These are phyloP conservation scores for Elsinoe perseae DNA, from an alignment of 2,329 filamentous ascomycete genomes.

Conservation along the genomic window DNA sequence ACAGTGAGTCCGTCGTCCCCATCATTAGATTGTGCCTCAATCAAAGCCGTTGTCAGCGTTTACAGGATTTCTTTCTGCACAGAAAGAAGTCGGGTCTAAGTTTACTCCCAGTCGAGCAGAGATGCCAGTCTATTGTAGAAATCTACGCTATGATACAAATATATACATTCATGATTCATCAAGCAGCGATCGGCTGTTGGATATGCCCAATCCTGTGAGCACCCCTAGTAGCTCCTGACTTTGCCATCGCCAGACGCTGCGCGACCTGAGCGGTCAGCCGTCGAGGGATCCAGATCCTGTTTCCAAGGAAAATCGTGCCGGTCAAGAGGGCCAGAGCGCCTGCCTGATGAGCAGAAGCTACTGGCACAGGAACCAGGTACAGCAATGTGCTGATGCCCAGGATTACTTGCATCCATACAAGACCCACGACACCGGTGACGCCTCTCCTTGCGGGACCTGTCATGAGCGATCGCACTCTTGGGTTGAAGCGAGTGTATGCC, in stretches of 20 bases:
- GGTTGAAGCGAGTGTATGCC: conserved; percentile 66
- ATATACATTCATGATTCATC: conserved; percentile 7
- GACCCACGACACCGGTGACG: conserved; percentile 70
- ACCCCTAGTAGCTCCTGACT: conserved; percentile 15
- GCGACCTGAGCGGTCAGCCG: conserved; percentile 25
- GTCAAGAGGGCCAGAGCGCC: conserved; percentile 79
- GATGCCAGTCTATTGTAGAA: conserved; percentile 1
- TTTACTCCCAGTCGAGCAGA: neutral
- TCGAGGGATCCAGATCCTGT: conserved; percentile 65
- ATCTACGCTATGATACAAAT: conserved; percentile 3
- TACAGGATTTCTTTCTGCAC: too few species aligned
- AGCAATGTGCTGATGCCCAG: conserved; percentile 86
- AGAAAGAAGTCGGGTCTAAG: too few species aligned
- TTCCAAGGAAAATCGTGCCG: conserved; percentile 70
- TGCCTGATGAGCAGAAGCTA: conserved; percentile 89
- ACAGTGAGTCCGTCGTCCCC: too few species aligned
- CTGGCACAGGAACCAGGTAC: conserved; percentile 81
- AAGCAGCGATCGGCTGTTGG: neutral
- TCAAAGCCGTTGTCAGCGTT: too few species aligned
- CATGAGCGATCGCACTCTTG: conserved; percentile 51
- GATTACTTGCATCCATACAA: conserved; percentile 71
- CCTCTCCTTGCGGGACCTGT: conserved; percentile 60
- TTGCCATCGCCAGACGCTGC: conserved; percentile 21
- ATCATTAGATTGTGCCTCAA: too few species aligned
- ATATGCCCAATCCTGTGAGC: neutral